Base-by-base conservation (phyloP, 371 early-diverging fungal genomes). In the Batkoa obscura region DNA sequence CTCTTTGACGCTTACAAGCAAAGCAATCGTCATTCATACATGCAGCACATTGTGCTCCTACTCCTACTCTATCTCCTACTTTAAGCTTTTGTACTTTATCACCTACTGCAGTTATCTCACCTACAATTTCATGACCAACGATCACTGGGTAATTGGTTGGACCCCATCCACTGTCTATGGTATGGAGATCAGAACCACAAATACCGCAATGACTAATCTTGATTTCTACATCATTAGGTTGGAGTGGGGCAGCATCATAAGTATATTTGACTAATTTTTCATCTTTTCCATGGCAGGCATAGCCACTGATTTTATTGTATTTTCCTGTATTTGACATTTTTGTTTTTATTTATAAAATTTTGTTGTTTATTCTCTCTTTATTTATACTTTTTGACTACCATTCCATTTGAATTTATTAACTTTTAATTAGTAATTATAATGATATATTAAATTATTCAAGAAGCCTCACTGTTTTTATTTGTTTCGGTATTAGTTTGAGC, bases 81-180 rank as follows among this genome's bases (percentile, higher is more conserved):
- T 73, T 63, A 35, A 82, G 3, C 64, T 64, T 4, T 10, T 30
- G 10, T 9, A 78, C 80, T 45, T 64, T 60, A 1, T 60, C 64
- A 38, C 83, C 86, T 13, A 71, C 68, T 36, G 74, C 68, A 6
- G 72, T 68, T 36, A 86, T 69, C 17, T 70, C 63, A 59, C 85
- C 85, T 42, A 85, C 69, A 17, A 84, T 79, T 65, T 85, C 84
- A 60, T 88, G 88, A 30, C 89, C 88, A 15, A 79, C 70, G 13
- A 86, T 74, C 2, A 3, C 2, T 1, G 56, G 56, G 56, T 56
- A 56, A 38, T 56, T 15, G 37, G 69, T 64, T 35, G 64, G 58
- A 0, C 74, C 73, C 81, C 80, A 82, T 33, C 74, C 81, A 5
- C 62, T 52, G 46, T 71, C 73, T 59, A 81, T 66, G 34, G 80